Evolutionary conservation across 1,284 basidiomycete genomes (phyloP).

Genomic region (Thelephora terrestris): DNA sequence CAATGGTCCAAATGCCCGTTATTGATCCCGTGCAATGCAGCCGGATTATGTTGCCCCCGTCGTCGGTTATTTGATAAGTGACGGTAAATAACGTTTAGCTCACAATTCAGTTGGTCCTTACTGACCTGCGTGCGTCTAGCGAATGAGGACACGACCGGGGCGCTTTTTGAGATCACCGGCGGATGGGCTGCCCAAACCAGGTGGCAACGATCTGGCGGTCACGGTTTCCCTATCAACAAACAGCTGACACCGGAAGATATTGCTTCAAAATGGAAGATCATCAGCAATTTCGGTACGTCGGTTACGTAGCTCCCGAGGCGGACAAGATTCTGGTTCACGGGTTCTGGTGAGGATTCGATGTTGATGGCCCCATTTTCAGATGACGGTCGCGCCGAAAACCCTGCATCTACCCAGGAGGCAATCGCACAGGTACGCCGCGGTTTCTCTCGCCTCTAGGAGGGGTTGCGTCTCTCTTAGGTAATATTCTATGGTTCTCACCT

Average conservation of each 20-base stretch:
- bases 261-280: slow-evolving; percentile 65
- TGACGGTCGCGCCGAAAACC: slow-evolving; percentile 74
- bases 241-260: slow-evolving; percentile 74
- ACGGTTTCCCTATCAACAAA: slow-evolving; percentile 77
- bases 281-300: slow-evolving; percentile 72
- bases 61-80: slow-evolving; percentile 85
- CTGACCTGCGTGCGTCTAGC: slow-evolving; percentile 24
- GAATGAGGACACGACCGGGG: slow-evolving; percentile 68
- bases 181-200: slow-evolving; percentile 91
- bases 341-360: neutral
- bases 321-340: neutral
- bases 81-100: slow-evolving; percentile 30
- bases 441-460: neutral
- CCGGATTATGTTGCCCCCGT: slow-evolving; percentile 90
- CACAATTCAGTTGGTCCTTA: slow-evolving; percentile 5
- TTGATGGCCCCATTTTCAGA: slow-evolving; percentile 27
- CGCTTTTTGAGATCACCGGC: slow-evolving; percentile 83
- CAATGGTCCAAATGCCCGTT: neutral
- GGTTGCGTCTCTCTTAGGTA: neutral
- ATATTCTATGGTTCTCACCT: neutral
- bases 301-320: neutral
- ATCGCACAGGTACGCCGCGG: slow-evolving; percentile 48
- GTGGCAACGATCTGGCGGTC: slow-evolving; percentile 88
- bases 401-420: slow-evolving; percentile 60
- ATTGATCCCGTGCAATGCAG: slow-evolving; percentile 23